phyloP scores from a whole-genome alignment of 371 early-diverging fungal genomes.

The Mortierella sp. region DNA sequence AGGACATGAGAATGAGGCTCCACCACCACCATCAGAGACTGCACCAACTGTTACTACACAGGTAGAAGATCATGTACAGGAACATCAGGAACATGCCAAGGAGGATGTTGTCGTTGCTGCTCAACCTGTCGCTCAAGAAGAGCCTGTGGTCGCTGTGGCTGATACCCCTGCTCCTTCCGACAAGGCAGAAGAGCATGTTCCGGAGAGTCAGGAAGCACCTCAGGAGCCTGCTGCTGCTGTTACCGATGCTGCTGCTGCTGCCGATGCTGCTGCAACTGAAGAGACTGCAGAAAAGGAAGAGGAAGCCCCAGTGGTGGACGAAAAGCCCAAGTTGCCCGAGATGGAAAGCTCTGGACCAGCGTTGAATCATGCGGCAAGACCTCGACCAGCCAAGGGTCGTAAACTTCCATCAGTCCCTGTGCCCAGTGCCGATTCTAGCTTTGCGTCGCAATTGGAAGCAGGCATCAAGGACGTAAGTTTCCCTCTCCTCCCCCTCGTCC shows the following conservation, averaged over 20 bases:
- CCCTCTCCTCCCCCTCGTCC: no score
- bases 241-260: neutral
- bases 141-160: neutral
- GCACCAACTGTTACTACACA: neutral
- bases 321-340: conserved; percentile 47
- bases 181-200: neutral
- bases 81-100: conserved; percentile 8
- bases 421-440: conserved; percentile 36
- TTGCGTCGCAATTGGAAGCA: conserved; percentile 45
- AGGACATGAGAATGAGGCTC: conserved; percentile 1
- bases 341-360: conserved; percentile 44
- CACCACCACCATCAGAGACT: neutral
- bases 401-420: conserved; percentile 43
- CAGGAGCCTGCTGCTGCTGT: conserved; percentile 6
- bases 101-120: conserved; percentile 1
- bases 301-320: conserved; percentile 31
- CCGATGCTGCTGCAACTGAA: conserved; percentile 10
- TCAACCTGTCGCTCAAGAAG: conserved; percentile 4
- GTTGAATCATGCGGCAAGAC: conserved; percentile 42
- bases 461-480: conserved; percentile 54
- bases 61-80: conserved; percentile 4
- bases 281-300: conserved; percentile 14
- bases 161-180: no score
- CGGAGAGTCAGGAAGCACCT: conserved; percentile 10
- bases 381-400: conserved; percentile 52